Evolutionary conservation across 306 rosid species (phyloP), one percentile per base, ranked within the genome.

Genomic region (Cucumis cinereus): DNA sequence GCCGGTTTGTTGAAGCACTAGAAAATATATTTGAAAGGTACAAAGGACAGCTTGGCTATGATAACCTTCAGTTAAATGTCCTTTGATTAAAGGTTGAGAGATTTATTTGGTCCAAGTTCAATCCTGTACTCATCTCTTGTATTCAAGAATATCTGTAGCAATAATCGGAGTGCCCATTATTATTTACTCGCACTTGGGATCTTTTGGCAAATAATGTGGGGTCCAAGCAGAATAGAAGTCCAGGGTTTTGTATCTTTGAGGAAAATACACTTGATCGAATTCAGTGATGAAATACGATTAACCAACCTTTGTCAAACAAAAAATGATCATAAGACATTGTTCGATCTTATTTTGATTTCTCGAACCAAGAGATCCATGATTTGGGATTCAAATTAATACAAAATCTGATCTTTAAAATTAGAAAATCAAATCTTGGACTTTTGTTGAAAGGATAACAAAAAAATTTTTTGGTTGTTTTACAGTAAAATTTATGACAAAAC

Each of bases 21-120:
- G 78, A 86, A 83, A 90, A 86, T 64, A 95, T 93, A 71, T 93
- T 91, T 30, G 98, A 91, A 79, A 83, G 84, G 88, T 86, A 91
- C 85, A 93, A 89, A 84, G 89, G 85, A 63, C 84, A 24, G 72
- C 89, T 85, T 79, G 97, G 98, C 60, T 82, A 81, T 77, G 84
- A 95, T 10, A 82, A 89, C 55, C 96, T 88, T 54, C 90, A 88
- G 24, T 75, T 91, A 82, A 89, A 82, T 83, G 81, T 93, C 26
- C 81, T 88, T 73, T 92, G 97, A 92, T 52, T 50, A 50, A 50
- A 62, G 41, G 16, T 61, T 60, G 41, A 60, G 17, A 26, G 1
- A 60, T 28, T 26, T 26, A 24, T 59, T 26, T 6, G 67, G 12
- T 63, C 47, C 71, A 35, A 9, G 3, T 36, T 1, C 20, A 19